A percentile compares a stretch with the other conserved stretches of the same genome.
phyloP scores from a whole-genome alignment of 2,329 filamentous ascomycete species.

The Pseudophaeomoniella oleicola region DNA sequence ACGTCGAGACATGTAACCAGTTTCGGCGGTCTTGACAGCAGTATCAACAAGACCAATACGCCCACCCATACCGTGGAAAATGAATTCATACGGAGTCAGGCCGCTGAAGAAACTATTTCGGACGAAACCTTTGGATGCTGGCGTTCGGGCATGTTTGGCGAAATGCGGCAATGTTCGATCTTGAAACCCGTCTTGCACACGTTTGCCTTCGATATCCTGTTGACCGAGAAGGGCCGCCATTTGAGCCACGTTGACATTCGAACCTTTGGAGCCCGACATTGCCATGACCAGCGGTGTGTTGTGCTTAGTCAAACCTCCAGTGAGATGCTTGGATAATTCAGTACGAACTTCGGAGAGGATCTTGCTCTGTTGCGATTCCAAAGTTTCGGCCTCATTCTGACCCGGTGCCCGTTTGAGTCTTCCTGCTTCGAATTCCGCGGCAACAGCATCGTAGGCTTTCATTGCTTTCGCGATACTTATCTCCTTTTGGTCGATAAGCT shows the following conservation, averaged over 20 bases:
- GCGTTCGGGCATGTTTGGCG: slow-evolving; percentile 78
- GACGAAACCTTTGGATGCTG: slow-evolving; percentile 94
- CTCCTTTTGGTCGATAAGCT: slow-evolving; percentile 58
- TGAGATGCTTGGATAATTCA: slow-evolving; percentile 80
- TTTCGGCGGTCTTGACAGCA: slow-evolving; percentile 96
- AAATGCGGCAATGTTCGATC: slow-evolving; percentile 92
- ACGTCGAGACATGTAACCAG: slow-evolving; percentile 95
- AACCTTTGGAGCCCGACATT: slow-evolving; percentile 91
- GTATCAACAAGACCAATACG: slow-evolving; percentile 98
- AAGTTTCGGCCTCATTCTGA: slow-evolving; percentile 48
- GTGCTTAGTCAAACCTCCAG: slow-evolving; percentile 73
- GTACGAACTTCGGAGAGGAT: slow-evolving; percentile 86
- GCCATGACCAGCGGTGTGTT: slow-evolving; percentile 96
- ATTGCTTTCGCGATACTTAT: slow-evolving; percentile 56
- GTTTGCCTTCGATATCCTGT: slow-evolving; percentile 88
- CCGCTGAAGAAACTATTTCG: slow-evolving; percentile 95
- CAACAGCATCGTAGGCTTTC: slow-evolving; percentile 48
- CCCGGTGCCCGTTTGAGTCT: slow-evolving; percentile 76
- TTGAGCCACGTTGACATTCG: slow-evolving; percentile 94
- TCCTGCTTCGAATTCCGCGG: slow-evolving; percentile 63
- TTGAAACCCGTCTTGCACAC: slow-evolving; percentile 92
- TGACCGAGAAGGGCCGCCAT: slow-evolving; percentile 97
- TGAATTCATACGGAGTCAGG: slow-evolving; percentile 76
- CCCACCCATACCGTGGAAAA: slow-evolving; percentile 96
- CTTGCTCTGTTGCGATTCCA: slow-evolving; percentile 79